Evolutionary conservation across 2,329 filamentous ascomycete species (phyloP).

Genomic region (Cladophialophora immunda): DNA sequence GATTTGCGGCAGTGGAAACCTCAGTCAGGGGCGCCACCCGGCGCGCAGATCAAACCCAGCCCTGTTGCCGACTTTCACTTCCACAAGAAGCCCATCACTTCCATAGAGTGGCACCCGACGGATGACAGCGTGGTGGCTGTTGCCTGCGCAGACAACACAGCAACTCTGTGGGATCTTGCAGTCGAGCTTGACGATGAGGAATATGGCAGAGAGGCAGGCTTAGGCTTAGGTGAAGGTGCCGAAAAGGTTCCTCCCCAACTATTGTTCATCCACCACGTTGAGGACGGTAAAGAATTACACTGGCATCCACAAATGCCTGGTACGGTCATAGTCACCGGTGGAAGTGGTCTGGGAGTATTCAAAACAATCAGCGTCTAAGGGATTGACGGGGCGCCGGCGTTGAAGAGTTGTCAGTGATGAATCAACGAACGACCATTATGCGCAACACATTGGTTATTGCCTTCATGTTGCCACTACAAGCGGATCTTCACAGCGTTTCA

Average conservation of each 20-base stretch:
- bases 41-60: conserved; percentile 65
- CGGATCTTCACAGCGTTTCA: neutral
- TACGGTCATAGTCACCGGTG: conserved; percentile 86
- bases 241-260: conserved; percentile 82
- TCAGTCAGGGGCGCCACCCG: conserved; percentile 55
- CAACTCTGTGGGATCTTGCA: conserved; percentile 95
- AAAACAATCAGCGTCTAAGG: conserved; percentile 80
- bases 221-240: conserved; percentile 40
- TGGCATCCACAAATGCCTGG: conserved; percentile 98
- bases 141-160: conserved; percentile 89
- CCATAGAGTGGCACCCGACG: conserved; percentile 95
- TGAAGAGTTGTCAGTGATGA: neutral
- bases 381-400: neutral
- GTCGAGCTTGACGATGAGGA: conserved; percentile 98
- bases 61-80: conserved; percentile 94
- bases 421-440: neutral
- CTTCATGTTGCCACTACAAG: neutral
- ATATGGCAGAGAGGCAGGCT: conserved; percentile 79
- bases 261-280: conserved; percentile 95
- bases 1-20: conserved; percentile 95
- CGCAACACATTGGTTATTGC: neutral
- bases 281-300: conserved; percentile 92
- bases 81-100: conserved; percentile 96
- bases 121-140: conserved; percentile 96
- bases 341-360: conserved; percentile 82